These are phyloP conservation scores for Dendrobium officinale DNA, from an alignment of 106 monocot species.

Conservation along the genomic window DNA sequence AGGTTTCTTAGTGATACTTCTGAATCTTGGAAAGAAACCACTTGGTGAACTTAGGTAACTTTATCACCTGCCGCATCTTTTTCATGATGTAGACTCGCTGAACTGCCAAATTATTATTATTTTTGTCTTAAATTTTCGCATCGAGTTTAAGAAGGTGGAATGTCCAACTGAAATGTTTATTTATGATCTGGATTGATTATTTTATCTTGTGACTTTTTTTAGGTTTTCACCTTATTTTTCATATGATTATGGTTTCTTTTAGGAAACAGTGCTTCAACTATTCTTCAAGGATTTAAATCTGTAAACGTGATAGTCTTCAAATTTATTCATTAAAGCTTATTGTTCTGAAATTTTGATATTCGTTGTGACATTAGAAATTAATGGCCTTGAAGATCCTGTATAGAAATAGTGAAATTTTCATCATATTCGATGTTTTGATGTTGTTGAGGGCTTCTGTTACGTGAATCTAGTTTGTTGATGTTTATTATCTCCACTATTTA, in stretches of 20 bases:
- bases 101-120: background rate
- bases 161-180: background rate
- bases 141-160: background rate
- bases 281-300: background rate
- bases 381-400: too few relatives aligned
- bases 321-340: background rate
- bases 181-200: background rate
- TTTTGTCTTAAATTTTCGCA: background rate
- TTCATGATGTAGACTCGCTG: background rate
- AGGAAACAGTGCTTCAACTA: background rate
- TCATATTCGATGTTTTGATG: too few relatives aligned
- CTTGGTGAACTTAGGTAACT: conserved; percentile 77
- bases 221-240: background rate
- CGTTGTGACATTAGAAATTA: too few relatives aligned
- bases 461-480: too few relatives aligned
- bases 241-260: background rate
- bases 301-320: background rate
- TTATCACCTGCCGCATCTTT: background rate
- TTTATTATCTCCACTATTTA: too few relatives aligned
- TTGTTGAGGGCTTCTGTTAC: too few relatives aligned
- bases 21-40: conserved; percentile 90
- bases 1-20: conserved; percentile 72
- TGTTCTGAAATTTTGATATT: too few relatives aligned
- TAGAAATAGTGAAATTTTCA: too few relatives aligned
- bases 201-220: background rate